Evolutionary conservation across 2,329 filamentous ascomycete species (phyloP).

Genomic region (Aspergillus candidus): DNA sequence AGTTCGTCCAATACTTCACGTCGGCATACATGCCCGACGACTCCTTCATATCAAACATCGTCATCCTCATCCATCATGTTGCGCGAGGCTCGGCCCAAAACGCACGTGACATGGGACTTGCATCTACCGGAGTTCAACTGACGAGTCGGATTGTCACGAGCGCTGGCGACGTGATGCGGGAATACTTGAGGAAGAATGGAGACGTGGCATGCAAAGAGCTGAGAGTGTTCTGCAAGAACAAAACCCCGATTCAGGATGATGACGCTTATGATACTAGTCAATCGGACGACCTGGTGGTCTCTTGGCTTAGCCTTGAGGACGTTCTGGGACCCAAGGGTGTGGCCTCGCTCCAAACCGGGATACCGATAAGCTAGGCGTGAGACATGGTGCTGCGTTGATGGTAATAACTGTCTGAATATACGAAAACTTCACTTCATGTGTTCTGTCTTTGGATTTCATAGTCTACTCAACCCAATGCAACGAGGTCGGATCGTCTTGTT

Average conservation of each 20-base stretch:
- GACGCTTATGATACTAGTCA: constrained; percentile 7
- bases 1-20: constrained; percentile 25
- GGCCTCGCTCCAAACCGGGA: constrained; percentile 18
- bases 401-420: background rate
- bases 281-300: constrained; percentile 9
- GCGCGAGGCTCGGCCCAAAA: constrained; percentile 17
- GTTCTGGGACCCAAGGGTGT: constrained; percentile 13
- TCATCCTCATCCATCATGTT: constrained; percentile 20
- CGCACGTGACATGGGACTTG: constrained; percentile 11
- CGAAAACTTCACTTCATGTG: background rate
- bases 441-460: too few relatives aligned
- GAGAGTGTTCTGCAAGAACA: constrained; percentile 22
- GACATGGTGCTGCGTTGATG: too few relatives aligned
- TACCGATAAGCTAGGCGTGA: constrained; percentile 13
- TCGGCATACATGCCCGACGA: constrained; percentile 21
- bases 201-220: constrained; percentile 23
- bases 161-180: constrained; percentile 20
- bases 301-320: constrained; percentile 14
- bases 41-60: constrained; percentile 19
- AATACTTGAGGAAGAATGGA: constrained; percentile 23
- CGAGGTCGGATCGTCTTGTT: too few relatives aligned
- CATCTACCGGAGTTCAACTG: background rate
- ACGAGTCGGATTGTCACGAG: constrained; percentile 22
- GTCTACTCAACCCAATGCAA: too few relatives aligned
- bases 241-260: constrained; percentile 16